These are phyloP conservation scores for Diaporthe sp. DNA, from an alignment of 2,329 filamentous ascomycete species.

Conservation along the genomic window DNA sequence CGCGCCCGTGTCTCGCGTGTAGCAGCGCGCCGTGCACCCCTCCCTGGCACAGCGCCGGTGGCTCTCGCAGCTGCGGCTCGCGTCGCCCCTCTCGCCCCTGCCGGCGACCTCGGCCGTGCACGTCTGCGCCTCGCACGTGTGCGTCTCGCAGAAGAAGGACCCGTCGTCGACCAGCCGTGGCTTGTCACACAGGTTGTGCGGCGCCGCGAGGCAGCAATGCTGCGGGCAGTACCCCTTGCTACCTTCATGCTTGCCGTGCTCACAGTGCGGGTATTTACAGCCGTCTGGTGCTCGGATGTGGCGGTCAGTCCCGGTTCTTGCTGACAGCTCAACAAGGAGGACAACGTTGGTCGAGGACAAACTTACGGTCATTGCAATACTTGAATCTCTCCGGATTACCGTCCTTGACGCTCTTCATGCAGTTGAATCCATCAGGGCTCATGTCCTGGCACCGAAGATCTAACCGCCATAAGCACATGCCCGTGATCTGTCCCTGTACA, in stretches of 20 bases:
- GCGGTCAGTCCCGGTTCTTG: not conserved
- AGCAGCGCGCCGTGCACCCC: conserved; percentile 37
- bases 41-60: conserved; percentile 38
- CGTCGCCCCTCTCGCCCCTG: conserved; percentile 24
- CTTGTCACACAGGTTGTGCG: conserved; percentile 34
- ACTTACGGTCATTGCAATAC: conserved; percentile 44
- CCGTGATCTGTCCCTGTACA: not conserved
- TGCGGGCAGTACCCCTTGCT: conserved; percentile 36
- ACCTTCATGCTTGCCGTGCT: conserved; percentile 4
- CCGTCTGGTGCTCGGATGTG: conserved; percentile 38
- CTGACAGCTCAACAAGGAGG: not conserved
- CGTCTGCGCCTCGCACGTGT: conserved; percentile 39
- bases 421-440: conserved; percentile 38
- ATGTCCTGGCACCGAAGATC: conserved; percentile 39
- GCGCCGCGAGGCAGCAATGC: conserved; percentile 37
- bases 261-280: conserved; percentile 41
- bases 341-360: not conserved
- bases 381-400: conserved; percentile 41
- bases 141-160: conserved; percentile 38
- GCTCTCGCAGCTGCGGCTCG: conserved; percentile 33
- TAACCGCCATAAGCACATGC: not conserved
- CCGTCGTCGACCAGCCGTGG: conserved; percentile 20
- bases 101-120: conserved; percentile 38
- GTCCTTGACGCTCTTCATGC: conserved; percentile 42
- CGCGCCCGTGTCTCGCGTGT: conserved; percentile 34